Percentiles rank a stretch among this genome's conserved stretches.
Conservation (phyloP, 345 rosid genomes). For the Salix udensis region DNA sequence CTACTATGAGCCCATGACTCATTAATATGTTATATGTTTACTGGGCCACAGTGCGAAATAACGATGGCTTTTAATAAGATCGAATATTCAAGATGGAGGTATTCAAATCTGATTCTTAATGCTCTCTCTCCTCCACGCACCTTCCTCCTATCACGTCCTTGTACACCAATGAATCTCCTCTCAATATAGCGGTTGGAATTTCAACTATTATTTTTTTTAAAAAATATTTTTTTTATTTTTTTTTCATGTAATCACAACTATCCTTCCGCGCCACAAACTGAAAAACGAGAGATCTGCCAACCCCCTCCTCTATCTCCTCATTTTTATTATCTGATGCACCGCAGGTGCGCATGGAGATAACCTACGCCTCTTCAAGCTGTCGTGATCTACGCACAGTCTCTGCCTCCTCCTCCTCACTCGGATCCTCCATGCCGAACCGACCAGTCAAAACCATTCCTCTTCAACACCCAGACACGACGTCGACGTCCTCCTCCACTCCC, state of each 20-base stretch:
- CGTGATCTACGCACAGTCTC: slow-evolving; percentile 27
- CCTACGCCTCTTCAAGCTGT: slow-evolving; percentile 53
- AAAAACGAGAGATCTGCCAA: not conserved
- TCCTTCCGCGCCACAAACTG: not conserved
- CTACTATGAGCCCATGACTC: too few species aligned
- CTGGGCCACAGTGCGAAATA: too few species aligned
- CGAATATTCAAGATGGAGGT: too few species aligned
- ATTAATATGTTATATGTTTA: too few species aligned
- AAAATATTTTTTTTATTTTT: too few species aligned
- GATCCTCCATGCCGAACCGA: slow-evolving; percentile 46
- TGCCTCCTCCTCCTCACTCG: slow-evolving; percentile 7
- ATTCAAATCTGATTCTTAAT: not conserved
- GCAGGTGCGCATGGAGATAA: slow-evolving; percentile 48
- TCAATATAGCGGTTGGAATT: not conserved
- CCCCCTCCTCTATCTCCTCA: not conserved
- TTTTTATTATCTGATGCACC: not conserved
- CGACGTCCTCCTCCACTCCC: slow-evolving; percentile 5
- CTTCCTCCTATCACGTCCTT: not conserved
- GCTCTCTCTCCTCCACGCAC: not conserved
- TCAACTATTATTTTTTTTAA: not conserved
- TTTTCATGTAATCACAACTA: not conserved
- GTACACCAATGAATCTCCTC: not conserved
- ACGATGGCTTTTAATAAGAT: too few species aligned
- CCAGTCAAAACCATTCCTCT: slow-evolving; percentile 75
- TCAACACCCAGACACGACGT: slow-evolving; percentile 58